Conservation (phyloP, 768 basidiomycete genomes). For the Mycena olivaceomarginata region DNA sequence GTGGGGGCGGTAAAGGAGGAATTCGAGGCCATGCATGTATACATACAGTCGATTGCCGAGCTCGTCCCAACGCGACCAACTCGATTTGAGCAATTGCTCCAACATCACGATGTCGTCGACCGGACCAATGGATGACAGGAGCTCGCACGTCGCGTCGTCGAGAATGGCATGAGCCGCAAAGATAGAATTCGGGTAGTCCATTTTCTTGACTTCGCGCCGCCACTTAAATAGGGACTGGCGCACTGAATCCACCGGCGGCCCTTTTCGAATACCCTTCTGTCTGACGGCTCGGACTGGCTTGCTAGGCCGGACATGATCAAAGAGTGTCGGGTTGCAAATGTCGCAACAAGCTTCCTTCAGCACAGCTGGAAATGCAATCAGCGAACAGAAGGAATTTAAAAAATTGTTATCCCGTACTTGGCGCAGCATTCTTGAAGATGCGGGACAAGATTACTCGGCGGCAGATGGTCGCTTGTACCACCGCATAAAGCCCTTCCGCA, state of each 20-base stretch:
- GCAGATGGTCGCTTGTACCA: neutral
- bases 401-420: neutral
- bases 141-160: conserved; percentile 30
- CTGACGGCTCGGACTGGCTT: neutral
- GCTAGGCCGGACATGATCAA: conserved; percentile 6
- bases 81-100: neutral
- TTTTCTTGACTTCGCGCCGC: conserved; percentile 5
- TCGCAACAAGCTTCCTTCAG: conserved; percentile 15
- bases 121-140: neutral
- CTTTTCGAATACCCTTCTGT: conserved; percentile 11
- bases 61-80: conserved; percentile 13
- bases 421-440: neutral
- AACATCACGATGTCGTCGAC: neutral
- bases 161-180: conserved; percentile 20
- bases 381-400: too few relatives aligned
- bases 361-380: neutral
- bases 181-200: neutral
- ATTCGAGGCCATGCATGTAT: conserved; percentile 6
- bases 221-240: neutral
- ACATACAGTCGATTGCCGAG: neutral
- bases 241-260: neutral
- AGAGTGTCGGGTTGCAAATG: conserved; percentile 17
- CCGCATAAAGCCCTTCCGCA: neutral
- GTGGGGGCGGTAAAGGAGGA: neutral
- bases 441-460: neutral